Evolutionary conservation across 2,329 filamentous ascomycete genomes (phyloP).

Genomic region (Fusarium sp.): DNA sequence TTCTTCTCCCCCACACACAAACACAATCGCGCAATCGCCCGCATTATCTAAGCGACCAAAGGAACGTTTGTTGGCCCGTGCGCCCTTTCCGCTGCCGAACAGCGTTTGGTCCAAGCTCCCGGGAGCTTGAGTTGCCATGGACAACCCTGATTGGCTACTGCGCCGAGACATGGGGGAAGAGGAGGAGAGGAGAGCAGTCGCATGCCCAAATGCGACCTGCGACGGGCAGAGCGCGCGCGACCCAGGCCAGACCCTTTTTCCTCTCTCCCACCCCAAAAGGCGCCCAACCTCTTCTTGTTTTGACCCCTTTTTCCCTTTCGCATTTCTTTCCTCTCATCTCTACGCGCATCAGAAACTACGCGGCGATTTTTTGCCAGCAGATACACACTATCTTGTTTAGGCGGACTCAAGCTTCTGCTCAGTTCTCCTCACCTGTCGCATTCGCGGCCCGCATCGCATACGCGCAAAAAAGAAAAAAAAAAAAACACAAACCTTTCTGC

Average conservation of each 20-base stretch:
- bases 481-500: neutral
- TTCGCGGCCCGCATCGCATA: conserved; percentile 30
- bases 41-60: conserved; percentile 28
- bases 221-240: conserved; percentile 32
- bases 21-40: conserved; percentile 19
- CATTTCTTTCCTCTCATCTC: conserved; percentile 12
- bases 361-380: conserved; percentile 11
- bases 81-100: conserved; percentile 38
- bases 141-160: conserved; percentile 42
- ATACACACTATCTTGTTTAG: conserved; percentile 17
- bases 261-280: conserved; percentile 28
- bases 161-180: conserved; percentile 21
- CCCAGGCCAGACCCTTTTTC: conserved; percentile 13
- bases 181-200: neutral
- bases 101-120: conserved; percentile 47
- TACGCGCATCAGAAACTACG: conserved; percentile 24
- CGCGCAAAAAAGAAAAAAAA: conserved; percentile 20
- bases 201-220: conserved; percentile 42
- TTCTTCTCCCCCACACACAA: neutral
- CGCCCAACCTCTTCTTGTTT: conserved; percentile 43
- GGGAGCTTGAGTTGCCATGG: conserved; percentile 43
- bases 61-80: conserved; percentile 26
- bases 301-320: conserved; percentile 15
- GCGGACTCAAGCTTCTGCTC: conserved; percentile 24
- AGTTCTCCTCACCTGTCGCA: conserved; percentile 17